Conservation (phyloP, 345 rosid species). For the Citrus cavaleriei region DNA sequence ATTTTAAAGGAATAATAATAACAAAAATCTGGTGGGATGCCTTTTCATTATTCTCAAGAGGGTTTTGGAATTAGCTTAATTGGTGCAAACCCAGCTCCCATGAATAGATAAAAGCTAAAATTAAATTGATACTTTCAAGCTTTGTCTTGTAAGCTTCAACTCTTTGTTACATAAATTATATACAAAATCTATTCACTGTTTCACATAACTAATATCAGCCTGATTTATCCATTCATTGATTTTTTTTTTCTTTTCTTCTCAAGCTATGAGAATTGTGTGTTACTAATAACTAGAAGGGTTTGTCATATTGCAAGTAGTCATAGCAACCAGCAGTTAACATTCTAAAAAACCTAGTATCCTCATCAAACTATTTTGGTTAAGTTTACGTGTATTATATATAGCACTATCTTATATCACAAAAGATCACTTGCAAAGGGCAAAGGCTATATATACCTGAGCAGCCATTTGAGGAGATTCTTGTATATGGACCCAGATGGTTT, state of each 20-base stretch:
- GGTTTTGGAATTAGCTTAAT: too few relatives aligned
- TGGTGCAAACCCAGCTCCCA: too few relatives aligned
- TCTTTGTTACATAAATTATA: not conserved
- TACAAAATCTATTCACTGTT: not conserved
- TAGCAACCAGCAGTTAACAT: not conserved
- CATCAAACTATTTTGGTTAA: not conserved
- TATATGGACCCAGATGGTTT: constrained; percentile 77
- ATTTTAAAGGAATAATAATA: too few relatives aligned
- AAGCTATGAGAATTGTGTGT: not conserved
- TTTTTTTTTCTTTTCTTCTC: not conserved
- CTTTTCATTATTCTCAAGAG: too few relatives aligned
- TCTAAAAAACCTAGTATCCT: not conserved
- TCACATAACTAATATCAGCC: not conserved
- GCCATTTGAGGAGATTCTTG: constrained; percentile 45
- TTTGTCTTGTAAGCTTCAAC: not conserved
- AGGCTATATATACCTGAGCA: constrained; percentile 38
- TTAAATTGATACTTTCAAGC: not conserved
- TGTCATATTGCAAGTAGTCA: not conserved
- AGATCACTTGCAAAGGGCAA: not conserved
- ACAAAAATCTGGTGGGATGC: too few relatives aligned
- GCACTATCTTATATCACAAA: not conserved
- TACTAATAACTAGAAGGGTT: not conserved
- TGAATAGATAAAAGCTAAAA: not conserved
- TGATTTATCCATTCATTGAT: not conserved
- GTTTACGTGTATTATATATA: not conserved